Percentiles rank a stretch among this genome's conserved stretches.
Conservation (phyloP, 208 protist genomes). For the Wallacemonas rigidus region DNA sequence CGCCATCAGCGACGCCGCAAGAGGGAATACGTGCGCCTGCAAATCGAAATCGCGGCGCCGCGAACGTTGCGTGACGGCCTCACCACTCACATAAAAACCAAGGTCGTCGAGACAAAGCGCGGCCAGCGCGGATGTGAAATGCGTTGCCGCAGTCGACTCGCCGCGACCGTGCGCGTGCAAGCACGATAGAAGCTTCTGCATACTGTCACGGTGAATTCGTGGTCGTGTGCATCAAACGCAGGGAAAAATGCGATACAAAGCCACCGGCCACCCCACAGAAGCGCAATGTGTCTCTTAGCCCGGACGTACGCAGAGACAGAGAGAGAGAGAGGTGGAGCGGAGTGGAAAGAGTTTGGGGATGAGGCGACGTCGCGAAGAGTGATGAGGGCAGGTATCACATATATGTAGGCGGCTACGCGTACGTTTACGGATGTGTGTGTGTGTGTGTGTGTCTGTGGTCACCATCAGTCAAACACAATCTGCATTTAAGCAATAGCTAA, state of each 20-base stretch:
- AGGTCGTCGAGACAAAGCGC: conserved; percentile 44
- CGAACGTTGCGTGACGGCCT: neutral
- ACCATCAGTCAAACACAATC: too few species aligned
- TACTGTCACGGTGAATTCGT: neutral
- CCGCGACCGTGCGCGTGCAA: conserved; percentile 14
- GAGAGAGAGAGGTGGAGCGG: neutral
- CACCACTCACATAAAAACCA: conserved; percentile 41
- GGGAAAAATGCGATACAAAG: too few species aligned
- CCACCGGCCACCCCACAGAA: too few species aligned
- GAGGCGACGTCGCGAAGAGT: neutral
- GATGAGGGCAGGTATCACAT: too few species aligned
- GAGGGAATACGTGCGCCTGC: neutral
- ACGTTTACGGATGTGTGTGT: too few species aligned
- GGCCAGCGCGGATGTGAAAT: conserved; percentile 20
- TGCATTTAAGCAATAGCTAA: too few species aligned
- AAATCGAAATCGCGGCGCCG: neutral
- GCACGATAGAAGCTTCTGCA: conserved; percentile 29
- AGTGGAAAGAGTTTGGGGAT: conserved; percentile 11
- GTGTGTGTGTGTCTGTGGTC: too few species aligned
- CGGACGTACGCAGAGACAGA: conserved; percentile 5
- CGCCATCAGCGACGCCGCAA: neutral
- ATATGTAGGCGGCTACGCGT: too few species aligned
- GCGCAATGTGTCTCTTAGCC: too few species aligned
- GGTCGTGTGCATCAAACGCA: too few species aligned
- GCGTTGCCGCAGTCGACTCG: neutral